Conservation (phyloP, 306 rosid species). For the Cicer cuneatum region DNA sequence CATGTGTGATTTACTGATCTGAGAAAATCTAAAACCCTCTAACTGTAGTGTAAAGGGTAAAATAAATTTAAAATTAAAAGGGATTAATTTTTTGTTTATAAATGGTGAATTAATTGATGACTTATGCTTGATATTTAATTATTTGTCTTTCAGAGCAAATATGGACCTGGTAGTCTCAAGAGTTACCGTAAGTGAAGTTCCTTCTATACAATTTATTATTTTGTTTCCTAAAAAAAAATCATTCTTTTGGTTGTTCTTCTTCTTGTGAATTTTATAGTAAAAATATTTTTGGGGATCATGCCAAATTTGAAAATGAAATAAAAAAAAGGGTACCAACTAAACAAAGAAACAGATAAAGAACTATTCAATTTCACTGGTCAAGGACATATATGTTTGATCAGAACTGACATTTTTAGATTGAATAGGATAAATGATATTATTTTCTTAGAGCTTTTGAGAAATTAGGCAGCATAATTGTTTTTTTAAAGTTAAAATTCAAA, state of each 20-base stretch:
- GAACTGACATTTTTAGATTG: no score
- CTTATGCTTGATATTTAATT: neutral
- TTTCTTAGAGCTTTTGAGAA: no score
- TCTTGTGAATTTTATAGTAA: neutral
- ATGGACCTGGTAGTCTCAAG: slow-evolving; percentile 80
- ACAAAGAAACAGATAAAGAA: neutral
- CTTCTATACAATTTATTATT: neutral
- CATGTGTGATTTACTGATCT: no score
- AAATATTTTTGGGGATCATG: neutral
- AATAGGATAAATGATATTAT: no score
- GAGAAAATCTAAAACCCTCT: neutral
- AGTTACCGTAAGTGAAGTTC: slow-evolving; percentile 67
- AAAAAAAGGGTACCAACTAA: neutral
- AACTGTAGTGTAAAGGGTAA: neutral
- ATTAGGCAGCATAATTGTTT: no score
- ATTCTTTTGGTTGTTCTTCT: neutral
- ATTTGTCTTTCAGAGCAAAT: slow-evolving; percentile 54
- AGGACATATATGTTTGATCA: neutral
- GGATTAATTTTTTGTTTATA: neutral
- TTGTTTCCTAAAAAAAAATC: neutral
- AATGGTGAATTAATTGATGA: neutral
- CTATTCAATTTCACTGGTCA: neutral
- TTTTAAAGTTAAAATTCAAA: no score
- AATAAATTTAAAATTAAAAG: neutral
- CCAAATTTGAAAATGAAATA: neutral